Base-by-base conservation (phyloP, 805 yeast species). In the Cyberlindnera misumaiensis region DNA sequence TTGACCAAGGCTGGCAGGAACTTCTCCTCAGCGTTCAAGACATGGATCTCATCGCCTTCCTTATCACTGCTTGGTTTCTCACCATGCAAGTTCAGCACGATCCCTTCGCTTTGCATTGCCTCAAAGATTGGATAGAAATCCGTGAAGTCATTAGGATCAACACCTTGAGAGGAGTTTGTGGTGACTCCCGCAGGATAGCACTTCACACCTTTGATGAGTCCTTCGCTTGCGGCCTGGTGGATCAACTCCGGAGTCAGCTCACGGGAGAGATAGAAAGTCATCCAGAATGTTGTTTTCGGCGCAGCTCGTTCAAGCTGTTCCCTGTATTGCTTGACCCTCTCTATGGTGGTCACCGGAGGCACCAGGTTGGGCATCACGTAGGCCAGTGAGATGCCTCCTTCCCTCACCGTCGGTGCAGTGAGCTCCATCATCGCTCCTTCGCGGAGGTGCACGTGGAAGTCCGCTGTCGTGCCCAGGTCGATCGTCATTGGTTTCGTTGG, bases 121-220 rank as follows among this genome's bases (percentile, higher is more conserved):
- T 83, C 72, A 57, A 93, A 93, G 9, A 93, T 72, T 4, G 96
- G 95, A 59, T 88, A 93, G 53, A 89, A 93, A 5, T 73, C 78
- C 34, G 82, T 74, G 62, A 93, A 93, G 54, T 90, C 95, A 52
- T 88, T 86, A 17, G 94, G 94, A 59, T 84, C 93, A 17, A 93
- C 96, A 36, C 98, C 98, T 3, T 81, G 84, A 35, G 74, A 62
- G 9, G 96, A 87, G 65, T 93, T 93, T 29, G 99, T 93, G n/a
- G 99, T 93, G 25, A 93, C 99, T 32, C 99, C 99, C 2, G 97
- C 97, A 30, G 99, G 99, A 60, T 93, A 93, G 59, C 96, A 88
- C 61, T 93, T 93, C 49, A 93, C 86, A 40, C 99, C 99, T 24
- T 78, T 70, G 39, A 90, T 78, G 28, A 77, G 78, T 2, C 80